phyloP scores from a whole-genome alignment of 1,284 basidiomycete species.

The Lignosus rhinocerotis region DNA sequence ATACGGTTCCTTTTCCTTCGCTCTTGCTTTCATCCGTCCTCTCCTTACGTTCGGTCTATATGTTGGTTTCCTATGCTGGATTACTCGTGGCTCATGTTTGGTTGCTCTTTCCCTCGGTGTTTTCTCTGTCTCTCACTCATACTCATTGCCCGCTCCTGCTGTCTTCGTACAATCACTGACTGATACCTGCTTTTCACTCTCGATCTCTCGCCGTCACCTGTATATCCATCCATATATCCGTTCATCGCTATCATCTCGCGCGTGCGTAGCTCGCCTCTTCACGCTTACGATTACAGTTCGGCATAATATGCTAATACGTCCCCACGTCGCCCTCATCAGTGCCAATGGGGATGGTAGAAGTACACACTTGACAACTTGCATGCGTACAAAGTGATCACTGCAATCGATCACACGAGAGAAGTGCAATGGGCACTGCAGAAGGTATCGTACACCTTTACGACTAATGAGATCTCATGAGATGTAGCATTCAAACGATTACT shows the following conservation, averaged over 20 bases:
- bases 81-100: conserved; percentile 18
- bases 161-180: conserved; percentile 20
- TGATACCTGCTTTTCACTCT: conserved; percentile 17
- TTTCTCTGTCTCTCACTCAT: conserved; percentile 20
- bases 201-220: not conserved
- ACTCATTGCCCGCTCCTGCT: conserved; percentile 1
- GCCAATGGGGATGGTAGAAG: conserved; percentile 8
- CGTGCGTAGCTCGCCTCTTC: conserved; percentile 2
- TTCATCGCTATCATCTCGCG: conserved; percentile 6
- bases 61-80: conserved; percentile 20
- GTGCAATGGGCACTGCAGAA: not conserved
- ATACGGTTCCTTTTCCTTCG: not conserved
- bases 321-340: not conserved
- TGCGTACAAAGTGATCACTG: not conserved
- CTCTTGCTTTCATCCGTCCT: conserved; percentile 17
- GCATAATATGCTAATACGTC: conserved; percentile 23
- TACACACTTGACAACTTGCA: not conserved
- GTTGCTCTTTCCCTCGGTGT: conserved; percentile 12
- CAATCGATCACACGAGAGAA: too few relatives aligned
- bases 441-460: not conserved
- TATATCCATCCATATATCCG: not conserved
- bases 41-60: conserved; percentile 19
- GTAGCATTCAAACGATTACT: not conserved
- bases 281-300: conserved; percentile 16
- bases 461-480: not conserved